A percentile compares a stretch with the other conserved stretches of the same genome.
Evolutionary conservation across 441 rosid species (phyloP).

Genomic region (Corymbia citriodora): DNA sequence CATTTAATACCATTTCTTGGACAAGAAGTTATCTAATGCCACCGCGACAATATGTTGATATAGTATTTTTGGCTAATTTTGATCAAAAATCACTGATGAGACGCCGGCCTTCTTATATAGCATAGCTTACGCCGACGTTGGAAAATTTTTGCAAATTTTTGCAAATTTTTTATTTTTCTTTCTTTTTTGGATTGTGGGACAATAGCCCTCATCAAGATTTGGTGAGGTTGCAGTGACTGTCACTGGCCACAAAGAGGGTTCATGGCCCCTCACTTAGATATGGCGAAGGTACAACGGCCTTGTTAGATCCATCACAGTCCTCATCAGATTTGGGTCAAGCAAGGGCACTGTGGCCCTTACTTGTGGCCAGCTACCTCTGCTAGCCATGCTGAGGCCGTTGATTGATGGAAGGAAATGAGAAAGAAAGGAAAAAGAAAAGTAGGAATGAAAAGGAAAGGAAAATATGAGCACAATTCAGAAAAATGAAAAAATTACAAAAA

Average conservation of each 20-base stretch:
- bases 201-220: not conserved
- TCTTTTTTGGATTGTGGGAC: not conserved
- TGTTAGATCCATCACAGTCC: no score
- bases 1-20: accelerated
- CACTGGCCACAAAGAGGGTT: not conserved
- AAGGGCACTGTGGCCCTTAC: accelerated
- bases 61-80: not conserved
- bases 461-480: not conserved
- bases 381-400: not conserved
- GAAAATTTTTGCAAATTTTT: not conserved
- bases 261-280: not conserved
- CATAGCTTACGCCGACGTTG: accelerated
- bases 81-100: accelerated
- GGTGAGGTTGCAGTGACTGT: not conserved
- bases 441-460: accelerated
- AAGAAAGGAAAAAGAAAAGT: not conserved
- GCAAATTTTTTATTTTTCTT: not conserved
- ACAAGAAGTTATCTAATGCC: not conserved
- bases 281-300: no score
- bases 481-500: not conserved
- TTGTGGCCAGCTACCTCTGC: accelerated
- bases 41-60: not conserved
- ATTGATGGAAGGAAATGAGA: accelerated
- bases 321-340: not conserved
- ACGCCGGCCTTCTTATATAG: accelerated